Percentiles rank a stretch among this genome's conserved stretches.
Evolutionary conservation across 2,329 filamentous ascomycete genomes (phyloP).

Genomic region (Metarhizium guizhouense): DNA sequence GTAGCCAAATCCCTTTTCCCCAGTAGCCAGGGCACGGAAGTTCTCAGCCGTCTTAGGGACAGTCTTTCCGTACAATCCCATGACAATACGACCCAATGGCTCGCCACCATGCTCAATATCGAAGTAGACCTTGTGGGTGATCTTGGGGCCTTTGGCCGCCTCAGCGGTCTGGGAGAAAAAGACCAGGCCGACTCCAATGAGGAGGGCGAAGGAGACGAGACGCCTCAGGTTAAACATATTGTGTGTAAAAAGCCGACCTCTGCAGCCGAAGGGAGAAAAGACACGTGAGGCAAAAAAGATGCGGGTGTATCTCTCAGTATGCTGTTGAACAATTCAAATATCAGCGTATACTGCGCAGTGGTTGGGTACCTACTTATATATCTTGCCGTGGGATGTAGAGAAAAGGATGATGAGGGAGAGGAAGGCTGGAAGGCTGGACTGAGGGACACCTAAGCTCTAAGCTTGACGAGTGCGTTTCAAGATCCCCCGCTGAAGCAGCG

Average conservation of each 20-base stretch:
- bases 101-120: slow-evolving; percentile 72
- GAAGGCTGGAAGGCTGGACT: not conserved
- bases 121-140: slow-evolving; percentile 92
- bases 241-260: slow-evolving; percentile 38
- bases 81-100: slow-evolving; percentile 63
- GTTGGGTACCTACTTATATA: not conserved
- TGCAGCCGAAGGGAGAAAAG: slow-evolving; percentile 62
- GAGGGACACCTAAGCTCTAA: slow-evolving; percentile 13
- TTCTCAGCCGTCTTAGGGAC: slow-evolving; percentile 68
- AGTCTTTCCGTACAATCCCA: slow-evolving; percentile 82
- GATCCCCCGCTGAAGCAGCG: slow-evolving; percentile 11
- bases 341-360: not conserved
- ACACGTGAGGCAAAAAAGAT: slow-evolving; percentile 61
- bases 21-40: slow-evolving; percentile 73
- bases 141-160: slow-evolving; percentile 80
- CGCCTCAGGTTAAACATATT: slow-evolving; percentile 70
- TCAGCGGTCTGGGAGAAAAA: slow-evolving; percentile 68
- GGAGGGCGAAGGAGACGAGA: slow-evolving; percentile 62
- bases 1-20: slow-evolving; percentile 81
- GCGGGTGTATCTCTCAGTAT: not conserved
- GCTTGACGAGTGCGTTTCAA: slow-evolving; percentile 7
- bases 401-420: not conserved
- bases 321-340: not conserved
- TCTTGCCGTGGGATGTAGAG: slow-evolving; percentile 6
- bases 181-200: slow-evolving; percentile 65